Evolutionary conservation across 768 basidiomycete species (phyloP).

Genomic region (Phanerodontia chrysosporium): DNA sequence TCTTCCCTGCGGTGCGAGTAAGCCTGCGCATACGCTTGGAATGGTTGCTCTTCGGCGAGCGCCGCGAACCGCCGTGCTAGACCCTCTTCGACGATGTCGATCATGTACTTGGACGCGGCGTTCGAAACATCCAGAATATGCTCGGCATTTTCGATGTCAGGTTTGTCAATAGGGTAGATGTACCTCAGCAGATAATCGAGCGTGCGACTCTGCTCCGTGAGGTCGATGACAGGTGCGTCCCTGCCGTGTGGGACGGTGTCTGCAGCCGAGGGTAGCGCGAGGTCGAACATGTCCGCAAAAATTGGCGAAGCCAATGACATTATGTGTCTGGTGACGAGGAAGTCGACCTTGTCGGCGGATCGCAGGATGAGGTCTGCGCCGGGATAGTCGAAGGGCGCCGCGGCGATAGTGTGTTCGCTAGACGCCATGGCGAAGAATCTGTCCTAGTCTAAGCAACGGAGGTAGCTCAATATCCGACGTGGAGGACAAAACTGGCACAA

Average conservation of each 20-base stretch:
- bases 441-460: no score
- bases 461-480: no score
- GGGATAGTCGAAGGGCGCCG: constrained; percentile 7
- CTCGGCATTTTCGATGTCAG: not conserved
- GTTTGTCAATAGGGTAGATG: constrained; percentile 11
- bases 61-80: not conserved
- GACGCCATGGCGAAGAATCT: not conserved
- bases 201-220: constrained; percentile 15
- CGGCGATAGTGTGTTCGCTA: not conserved
- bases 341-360: constrained; percentile 46
- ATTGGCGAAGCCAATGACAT: constrained; percentile 56
- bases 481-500: no score
- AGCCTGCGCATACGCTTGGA: not conserved
- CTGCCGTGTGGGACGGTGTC: not conserved
- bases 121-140: constrained; percentile 6
- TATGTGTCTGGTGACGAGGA: constrained; percentile 49
- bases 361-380: constrained; percentile 45
- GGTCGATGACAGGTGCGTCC: constrained; percentile 1
- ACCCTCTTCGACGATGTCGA: constrained; percentile 2
- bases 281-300: constrained; percentile 27
- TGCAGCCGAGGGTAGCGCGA: not conserved
- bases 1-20: not conserved
- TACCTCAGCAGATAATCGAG: constrained; percentile 11
- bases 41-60: not conserved
- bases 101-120: constrained; percentile 21